phyloP scores from a whole-genome alignment of 2,329 filamentous ascomycete genomes.

The Colletotrichum paranaense region DNA sequence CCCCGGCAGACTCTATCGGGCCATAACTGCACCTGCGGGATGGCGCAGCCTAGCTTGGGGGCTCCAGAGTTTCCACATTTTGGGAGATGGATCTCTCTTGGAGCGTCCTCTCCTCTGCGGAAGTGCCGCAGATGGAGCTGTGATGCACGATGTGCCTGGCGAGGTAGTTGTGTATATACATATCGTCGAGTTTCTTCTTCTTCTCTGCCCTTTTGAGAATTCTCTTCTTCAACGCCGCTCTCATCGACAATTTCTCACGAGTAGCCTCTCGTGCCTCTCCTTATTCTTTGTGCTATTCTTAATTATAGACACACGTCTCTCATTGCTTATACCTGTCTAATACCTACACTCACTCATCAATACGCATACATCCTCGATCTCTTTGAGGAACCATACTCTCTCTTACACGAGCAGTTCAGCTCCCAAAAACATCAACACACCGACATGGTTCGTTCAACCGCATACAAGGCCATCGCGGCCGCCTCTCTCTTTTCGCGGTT shows the following conservation, averaged over 20 bases:
- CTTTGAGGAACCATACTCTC: conserved; percentile 1
- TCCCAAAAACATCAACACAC: background rate
- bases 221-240: background rate
- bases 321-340: conserved; percentile 11
- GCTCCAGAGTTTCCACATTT: conserved; percentile 9
- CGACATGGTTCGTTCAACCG: conserved; percentile 19
- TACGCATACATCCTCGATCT: background rate
- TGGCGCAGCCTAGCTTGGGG: conserved; percentile 18
- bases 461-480: conserved; percentile 24
- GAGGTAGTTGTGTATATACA: conserved; percentile 6
- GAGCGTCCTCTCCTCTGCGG: background rate
- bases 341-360: conserved; percentile 8
- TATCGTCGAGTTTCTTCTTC: conserved; percentile 1
- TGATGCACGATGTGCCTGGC: background rate
- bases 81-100: conserved; percentile 18
- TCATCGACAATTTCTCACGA: background rate
- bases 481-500: conserved; percentile 27
- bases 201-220: background rate
- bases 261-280: conserved; percentile 10
- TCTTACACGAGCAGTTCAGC: background rate
- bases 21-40: conserved; percentile 1
- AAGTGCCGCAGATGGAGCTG: conserved; percentile 10
- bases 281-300: background rate
- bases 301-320: conserved; percentile 9
- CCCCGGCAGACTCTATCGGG: conserved; percentile 12